These are phyloP conservation scores for Clavariopsis aquatica DNA, from an alignment of 495 filamentous ascomycete genomes.

Conservation along the genomic window DNA sequence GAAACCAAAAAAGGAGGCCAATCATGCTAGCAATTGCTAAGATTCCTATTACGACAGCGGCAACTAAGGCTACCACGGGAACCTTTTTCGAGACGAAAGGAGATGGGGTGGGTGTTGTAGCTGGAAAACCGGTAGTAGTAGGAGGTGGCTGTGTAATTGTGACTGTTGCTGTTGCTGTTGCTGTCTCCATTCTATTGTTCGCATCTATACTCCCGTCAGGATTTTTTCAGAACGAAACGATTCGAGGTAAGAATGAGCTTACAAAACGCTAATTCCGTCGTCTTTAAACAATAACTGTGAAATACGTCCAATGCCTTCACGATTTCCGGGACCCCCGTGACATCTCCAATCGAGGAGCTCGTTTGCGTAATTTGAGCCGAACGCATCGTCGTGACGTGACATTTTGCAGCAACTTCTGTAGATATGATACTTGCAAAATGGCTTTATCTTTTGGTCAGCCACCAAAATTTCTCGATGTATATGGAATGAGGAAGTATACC, in stretches of 20 bases:
- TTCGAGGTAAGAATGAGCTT: neutral
- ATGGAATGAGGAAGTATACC: neutral
- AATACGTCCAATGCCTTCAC: neutral
- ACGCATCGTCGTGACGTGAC: neutral
- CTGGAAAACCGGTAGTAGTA: too few relatives aligned
- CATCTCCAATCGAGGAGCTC: neutral
- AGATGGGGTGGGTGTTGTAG: too few relatives aligned
- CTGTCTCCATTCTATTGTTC: neutral
- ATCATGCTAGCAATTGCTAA: too few relatives aligned
- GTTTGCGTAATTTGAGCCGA: neutral
- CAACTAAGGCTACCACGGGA: too few relatives aligned
- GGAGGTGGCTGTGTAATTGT: too few relatives aligned
- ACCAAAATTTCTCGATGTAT: neutral
- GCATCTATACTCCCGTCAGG: neutral
- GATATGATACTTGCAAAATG: constrained; percentile 3
- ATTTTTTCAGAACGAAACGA: neutral
- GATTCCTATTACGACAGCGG: too few relatives aligned
- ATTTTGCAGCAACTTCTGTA: neutral
- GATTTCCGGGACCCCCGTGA: neutral
- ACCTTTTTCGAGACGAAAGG: too few relatives aligned
- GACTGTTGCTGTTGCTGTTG: neutral
- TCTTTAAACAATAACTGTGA: constrained; percentile 5
- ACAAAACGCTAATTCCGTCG: neutral
- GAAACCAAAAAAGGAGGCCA: too few relatives aligned
- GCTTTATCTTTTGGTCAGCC: neutral